Base-by-base conservation (phyloP, 352 stramenopile genomes). In the Phytopythium kandeliae region DNA sequence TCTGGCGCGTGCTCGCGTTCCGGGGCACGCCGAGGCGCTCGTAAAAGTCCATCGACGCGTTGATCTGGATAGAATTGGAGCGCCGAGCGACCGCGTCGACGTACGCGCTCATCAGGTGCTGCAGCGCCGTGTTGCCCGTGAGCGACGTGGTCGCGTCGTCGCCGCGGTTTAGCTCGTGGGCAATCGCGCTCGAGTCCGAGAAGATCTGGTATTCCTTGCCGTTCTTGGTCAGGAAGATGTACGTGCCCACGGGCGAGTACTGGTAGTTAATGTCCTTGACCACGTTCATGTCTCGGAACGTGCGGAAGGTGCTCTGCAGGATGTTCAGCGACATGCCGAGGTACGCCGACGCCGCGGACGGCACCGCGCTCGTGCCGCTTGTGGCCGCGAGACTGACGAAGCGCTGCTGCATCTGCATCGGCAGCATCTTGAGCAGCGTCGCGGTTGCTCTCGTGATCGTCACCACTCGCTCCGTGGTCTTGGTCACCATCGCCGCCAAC, bases 31-130 rank as follows among this genome's bases (percentile, higher is more conserved):
- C 64, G n/a, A 95, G 62, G 19, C 85, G 78, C 36, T 92, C 82
- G 54, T 95, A 95, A 26, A 80, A 89, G 61, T 91, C 81, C 85
- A 95, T 92, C 4, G 64, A 75, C 15, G 71, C 79, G 31, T 89
- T 90, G 46, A 92, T 84, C 48, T 89, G 74, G 47, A 92, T 89
- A 15, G 77, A 86, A 30, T 65, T 87, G 30, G 78, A 90, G 8
- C 82, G 82, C 22, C 79, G 80, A 0, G 78, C 76, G 22, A 95
- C 62, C 0, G 76, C 69, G 37, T 74, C 67, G 0, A 93, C 69
- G 36, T 95, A 95, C n/a, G 79, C 77, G 24, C 67, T 86, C 82
- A 95, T 89, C 13, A 92, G 54, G 37, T 95, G 85, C 59, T 93
- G 85, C 24, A 92, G 58, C 22, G 92, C 78, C 26, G 79, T 72